These are phyloP conservation scores for Suhomyces kunorum DNA, from an alignment of 1,139 yeast genomes.

Conservation along the genomic window DNA sequence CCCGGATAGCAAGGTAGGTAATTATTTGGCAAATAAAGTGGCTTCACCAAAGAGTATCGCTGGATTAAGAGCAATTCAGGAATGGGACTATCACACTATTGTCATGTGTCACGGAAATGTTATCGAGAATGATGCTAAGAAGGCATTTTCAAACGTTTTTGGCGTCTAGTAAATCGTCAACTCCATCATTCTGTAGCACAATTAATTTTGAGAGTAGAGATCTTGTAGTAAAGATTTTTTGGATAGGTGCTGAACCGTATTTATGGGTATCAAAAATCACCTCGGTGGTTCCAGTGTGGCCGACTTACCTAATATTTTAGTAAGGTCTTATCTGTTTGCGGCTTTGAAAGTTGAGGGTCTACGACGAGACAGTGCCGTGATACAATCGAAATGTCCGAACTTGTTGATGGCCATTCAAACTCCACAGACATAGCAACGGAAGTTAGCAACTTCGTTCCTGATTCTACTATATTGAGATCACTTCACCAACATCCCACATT, in stretches of 20 bases:
- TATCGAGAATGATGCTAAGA: conserved; percentile 23
- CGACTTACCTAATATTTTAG: no score
- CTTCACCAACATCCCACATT: conserved; percentile 8
- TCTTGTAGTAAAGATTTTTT: no score
- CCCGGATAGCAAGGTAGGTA: conserved; percentile 26
- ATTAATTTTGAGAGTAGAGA: not conserved
- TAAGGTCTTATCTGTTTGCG: no score
- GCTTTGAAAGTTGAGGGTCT: no score
- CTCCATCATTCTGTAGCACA: not conserved
- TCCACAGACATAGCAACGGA: not conserved
- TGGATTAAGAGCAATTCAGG: conserved; percentile 22
- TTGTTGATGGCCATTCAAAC: not conserved
- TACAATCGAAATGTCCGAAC: not conserved
- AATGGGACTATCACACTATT: conserved; percentile 26
- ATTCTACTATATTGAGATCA: not conserved
- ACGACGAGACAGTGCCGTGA: no score
- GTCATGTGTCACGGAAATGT: conserved; percentile 31
- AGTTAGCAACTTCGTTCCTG: not conserved
- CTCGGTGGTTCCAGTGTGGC: no score
- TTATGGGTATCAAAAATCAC: no score
- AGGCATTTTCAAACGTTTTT: conserved; percentile 21
- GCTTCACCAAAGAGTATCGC: conserved; percentile 20
- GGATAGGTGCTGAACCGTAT: no score
- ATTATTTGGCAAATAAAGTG: conserved; percentile 31
- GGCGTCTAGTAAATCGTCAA: not conserved